Base-by-base conservation (phyloP, 78 protist species). In the Parvularia atlantis region DNA sequence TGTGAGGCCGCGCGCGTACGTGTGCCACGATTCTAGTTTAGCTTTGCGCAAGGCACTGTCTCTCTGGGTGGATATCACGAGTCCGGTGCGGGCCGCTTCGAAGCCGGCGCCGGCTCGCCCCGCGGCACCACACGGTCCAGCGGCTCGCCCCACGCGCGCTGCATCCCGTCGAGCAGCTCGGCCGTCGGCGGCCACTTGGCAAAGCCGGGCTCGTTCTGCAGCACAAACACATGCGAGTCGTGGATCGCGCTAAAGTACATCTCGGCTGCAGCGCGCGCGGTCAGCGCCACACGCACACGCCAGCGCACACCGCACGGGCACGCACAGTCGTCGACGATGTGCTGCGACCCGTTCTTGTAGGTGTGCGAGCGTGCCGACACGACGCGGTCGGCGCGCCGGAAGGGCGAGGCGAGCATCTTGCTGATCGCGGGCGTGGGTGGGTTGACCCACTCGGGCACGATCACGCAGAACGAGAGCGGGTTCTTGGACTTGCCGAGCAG, bases 381-480 rank as follows among this genome's bases (percentile, higher is more conserved):
- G 2, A 9, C 37, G 64, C 26, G 6, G 30, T 0, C 0, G 39
- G 16, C 9, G 43, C 66, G 59, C 43, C 48, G 28, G 43, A 36
- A 33, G 26, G 31, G 48, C 43, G 31, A 13, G 68, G 4, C 41
- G 31, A 63, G 64, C 52, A 0, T 9, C 2, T 2, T 14, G n/a
- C n/a, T n/a, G n/a, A n/a, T n/a, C n/a, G n/a, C n/a, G 10, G 0
- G 33, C 37, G 52, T 59, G 16, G 0, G 35, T 0, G 73, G 28
- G 39, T 75, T 72, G 36, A 10, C 17, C 69, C 80, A 75, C 22
- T 37, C 56, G 37, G 80, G 80, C 22, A 75, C 43, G 35, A 75
- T 2, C 6, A 75, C 40, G 36, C 5, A 39, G 44, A 67, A 75
- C 1, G 62, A 69, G 24, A 75, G 69, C 1, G 78, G 71, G 37